Conservation (phyloP, 164 flowering plant species). For the grape (Vitis vinifera) region ASM3070453v1 NC_081822.1:3747501-3748000, state of each 20-base stretch:
- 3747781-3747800: slow-evolving; percentile 54
- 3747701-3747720: slow-evolving; percentile 60
- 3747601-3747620: slow-evolving; percentile 43
- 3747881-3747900: slow-evolving; percentile 54
- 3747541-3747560: slow-evolving; percentile 18
- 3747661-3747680: slow-evolving; percentile 59
- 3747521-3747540: slow-evolving; percentile 9
- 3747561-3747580: slow-evolving; percentile 41
- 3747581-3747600: slow-evolving; percentile 41
- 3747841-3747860: slow-evolving; percentile 66
- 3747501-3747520: slow-evolving; percentile 22
- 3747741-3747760: slow-evolving; percentile 44
- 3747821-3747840: slow-evolving; percentile 61
- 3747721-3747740: slow-evolving; percentile 55
- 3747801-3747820: slow-evolving; percentile 41
- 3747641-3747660: slow-evolving; percentile 38
- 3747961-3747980: slow-evolving; percentile 83
- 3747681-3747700: slow-evolving; percentile 56
- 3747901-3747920: slow-evolving; percentile 43
- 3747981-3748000: slow-evolving; percentile 68
- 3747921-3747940: slow-evolving; percentile 43
- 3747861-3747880: slow-evolving; percentile 64
- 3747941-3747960: slow-evolving; percentile 70
- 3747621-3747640: slow-evolving; percentile 39
- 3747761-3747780: slow-evolving; percentile 45